Evolutionary conservation across 345 rosid genomes (phyloP), one percentile per base, ranked within the genome.

Genomic region (Eucalyptus polybractea): DNA sequence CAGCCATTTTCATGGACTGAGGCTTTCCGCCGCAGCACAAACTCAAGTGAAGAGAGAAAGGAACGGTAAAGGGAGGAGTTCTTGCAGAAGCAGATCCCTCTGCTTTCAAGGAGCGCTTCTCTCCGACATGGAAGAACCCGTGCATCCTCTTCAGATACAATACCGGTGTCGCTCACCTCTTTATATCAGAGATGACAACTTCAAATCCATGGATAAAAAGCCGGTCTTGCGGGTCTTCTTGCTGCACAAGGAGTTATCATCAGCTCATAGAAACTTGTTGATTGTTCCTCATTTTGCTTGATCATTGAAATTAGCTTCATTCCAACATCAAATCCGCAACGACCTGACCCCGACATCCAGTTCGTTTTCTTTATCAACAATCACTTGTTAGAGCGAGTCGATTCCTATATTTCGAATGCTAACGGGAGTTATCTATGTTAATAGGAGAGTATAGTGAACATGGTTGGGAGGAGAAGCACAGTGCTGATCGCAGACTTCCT

Each of bases 81-180:
- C 93, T 90, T 88, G 50, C 91, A 87, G 91, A 86, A 13, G 44
- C 89, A 27, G 97, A 93, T 86, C 42, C 90, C 51, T 94, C 98
- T 49, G 96, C 96, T 91, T 97, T 96, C 90, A 91, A 89, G 81
- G 97, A 95, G 8, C 95, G 97, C 88, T 94, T 95, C 86, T 91
- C 99, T 88, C 88, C 44, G 2, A 50, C 96, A n/a, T 95, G 96
- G 96, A 96, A 90, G 91, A 97, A 96, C 95, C 98, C 97, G 87
- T 96, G 93, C 80, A 94, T 97, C 92, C 97, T 96, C 90, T 95
- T 96, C 44, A 6, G 76, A 15, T 31, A n/a, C 3, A 1, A 31
- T 31, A 15, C 80, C 10, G 1, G 80, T n/a, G 21, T 67, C 6
- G 10, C 40, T 67, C 21, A 33, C 1, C 40, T 67, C 80, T 31